Evolutionary conservation across 495 filamentous ascomycete genomes (phyloP).

Genomic region (Mycothermus thermophilus): DNA sequence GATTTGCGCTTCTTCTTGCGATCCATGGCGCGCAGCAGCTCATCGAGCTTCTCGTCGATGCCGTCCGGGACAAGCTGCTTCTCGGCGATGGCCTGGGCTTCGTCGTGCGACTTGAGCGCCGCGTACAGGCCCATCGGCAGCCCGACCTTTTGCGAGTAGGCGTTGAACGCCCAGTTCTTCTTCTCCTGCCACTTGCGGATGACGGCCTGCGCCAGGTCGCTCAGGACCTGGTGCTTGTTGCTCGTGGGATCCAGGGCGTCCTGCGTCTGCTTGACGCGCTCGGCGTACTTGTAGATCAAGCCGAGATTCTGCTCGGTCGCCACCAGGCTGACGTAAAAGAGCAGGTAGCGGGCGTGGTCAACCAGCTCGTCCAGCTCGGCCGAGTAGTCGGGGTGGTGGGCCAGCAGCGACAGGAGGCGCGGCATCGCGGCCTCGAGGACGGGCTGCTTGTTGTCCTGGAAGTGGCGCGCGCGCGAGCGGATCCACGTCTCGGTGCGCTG

Average conservation of each 20-base stretch:
- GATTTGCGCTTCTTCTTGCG: constrained; percentile 44
- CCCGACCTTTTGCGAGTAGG: constrained; percentile 67
- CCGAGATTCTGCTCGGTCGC: constrained; percentile 77
- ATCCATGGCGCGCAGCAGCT: constrained; percentile 40
- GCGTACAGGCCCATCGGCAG: constrained; percentile 67
- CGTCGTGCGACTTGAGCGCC: constrained; percentile 56
- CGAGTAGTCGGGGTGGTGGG: constrained; percentile 88
- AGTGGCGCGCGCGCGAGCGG: constrained; percentile 53
- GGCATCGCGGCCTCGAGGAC: constrained; percentile 77
- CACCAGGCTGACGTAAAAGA: constrained; percentile 75
- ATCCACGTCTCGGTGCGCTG: constrained; percentile 76
- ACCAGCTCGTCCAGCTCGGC: constrained; percentile 51
- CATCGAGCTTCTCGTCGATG: constrained; percentile 64
- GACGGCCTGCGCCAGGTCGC: constrained; percentile 71
- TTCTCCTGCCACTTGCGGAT: constrained; percentile 72
- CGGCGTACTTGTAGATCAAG: constrained; percentile 80
- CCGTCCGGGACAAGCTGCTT: constrained; percentile 71
- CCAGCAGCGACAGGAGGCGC: constrained; percentile 71
- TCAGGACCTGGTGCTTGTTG: constrained; percentile 70
- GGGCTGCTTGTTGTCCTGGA: constrained; percentile 38
- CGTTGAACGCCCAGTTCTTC: constrained; percentile 64
- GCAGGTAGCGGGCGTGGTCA: constrained; percentile 71
- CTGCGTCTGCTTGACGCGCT: constrained; percentile 79
- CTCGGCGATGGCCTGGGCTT: constrained; percentile 69
- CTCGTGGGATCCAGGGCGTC: constrained; percentile 55